Conservation (phyloP, 768 basidiomycete genomes). For the Termitomyces eurrhizus region DNA sequence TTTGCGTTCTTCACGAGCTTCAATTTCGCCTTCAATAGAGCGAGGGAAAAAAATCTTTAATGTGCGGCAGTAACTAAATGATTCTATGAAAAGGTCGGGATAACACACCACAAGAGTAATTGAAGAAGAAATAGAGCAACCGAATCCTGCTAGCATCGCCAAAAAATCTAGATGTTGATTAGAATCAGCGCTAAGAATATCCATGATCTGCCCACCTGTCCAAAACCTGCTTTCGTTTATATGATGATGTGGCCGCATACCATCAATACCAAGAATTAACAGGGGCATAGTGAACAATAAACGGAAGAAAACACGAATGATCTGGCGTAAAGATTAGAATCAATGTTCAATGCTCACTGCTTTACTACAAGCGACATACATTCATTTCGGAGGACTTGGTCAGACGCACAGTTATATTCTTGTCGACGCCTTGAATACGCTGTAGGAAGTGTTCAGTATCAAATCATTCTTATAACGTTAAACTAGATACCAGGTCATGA, state of each 20-base stretch:
- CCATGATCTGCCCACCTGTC: slow-evolving; percentile 34
- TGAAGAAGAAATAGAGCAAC: no score
- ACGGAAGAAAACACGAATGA: slow-evolving; percentile 44
- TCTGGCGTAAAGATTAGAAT: no score
- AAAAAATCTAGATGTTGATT: slow-evolving; percentile 25
- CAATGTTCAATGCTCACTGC: no score
- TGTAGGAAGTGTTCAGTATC: slow-evolving; percentile 20
- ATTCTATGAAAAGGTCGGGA: no score
- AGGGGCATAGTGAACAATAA: slow-evolving; percentile 67
- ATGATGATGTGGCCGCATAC: slow-evolving; percentile 46
- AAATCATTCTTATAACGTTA: neutral
- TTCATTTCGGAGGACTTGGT: slow-evolving; percentile 72
- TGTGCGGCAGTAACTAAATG: no score
- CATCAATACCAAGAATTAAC: slow-evolving; percentile 68
- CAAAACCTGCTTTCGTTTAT: slow-evolving; percentile 28
- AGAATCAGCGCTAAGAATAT: neutral
- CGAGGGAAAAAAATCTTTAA: no score
- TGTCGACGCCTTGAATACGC: slow-evolving; percentile 41
- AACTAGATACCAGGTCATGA: slow-evolving; percentile 39
- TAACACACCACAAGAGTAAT: no score
- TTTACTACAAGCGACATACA: slow-evolving; percentile 29
- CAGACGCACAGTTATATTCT: no score
- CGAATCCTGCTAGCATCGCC: no score
- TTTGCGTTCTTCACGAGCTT: slow-evolving; percentile 42
- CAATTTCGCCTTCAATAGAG: slow-evolving; percentile 63